A percentile compares a stretch with the other conserved stretches of the same genome.
Conservation (phyloP, 2,329 filamentous ascomycete genomes). For the Talaromyces sp. region DNA sequence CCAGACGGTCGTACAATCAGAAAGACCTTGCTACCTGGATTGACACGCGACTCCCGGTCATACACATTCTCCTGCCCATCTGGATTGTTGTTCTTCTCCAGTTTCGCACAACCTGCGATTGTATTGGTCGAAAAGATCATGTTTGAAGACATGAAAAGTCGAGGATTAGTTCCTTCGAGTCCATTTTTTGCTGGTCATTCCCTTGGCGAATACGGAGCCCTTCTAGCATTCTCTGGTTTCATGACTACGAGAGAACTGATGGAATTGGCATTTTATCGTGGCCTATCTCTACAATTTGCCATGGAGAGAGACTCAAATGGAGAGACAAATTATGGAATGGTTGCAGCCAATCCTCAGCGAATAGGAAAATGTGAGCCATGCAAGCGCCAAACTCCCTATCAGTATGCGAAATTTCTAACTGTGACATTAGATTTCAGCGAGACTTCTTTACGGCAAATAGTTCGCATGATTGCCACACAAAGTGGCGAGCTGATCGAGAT, state of each 20-base stretch:
- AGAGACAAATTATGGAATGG: slow-evolving; percentile 95
- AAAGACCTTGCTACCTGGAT: slow-evolving; percentile 98
- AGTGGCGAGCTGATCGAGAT: slow-evolving; percentile 96
- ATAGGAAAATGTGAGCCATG: slow-evolving; percentile 78
- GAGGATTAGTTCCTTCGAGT: slow-evolving; percentile 90
- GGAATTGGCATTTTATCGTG: slow-evolving; percentile 98
- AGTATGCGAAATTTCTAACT: neutral
- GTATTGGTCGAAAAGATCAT: slow-evolving; percentile 99
- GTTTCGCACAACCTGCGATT: slow-evolving; percentile 95
- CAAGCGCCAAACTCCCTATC: neutral
- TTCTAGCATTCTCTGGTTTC: slow-evolving; percentile 92
- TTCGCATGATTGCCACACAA: slow-evolving; percentile 87
- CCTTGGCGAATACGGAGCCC: slow-evolving; percentile 93
- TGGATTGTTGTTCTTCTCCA: slow-evolving; percentile 89
- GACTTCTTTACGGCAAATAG: slow-evolving; percentile 65
- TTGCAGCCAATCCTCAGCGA: slow-evolving; percentile 94
- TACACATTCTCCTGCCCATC: slow-evolving; percentile 97
- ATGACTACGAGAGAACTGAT: slow-evolving; percentile 98
- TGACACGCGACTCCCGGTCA: slow-evolving; percentile 83
- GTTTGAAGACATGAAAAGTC: slow-evolving; percentile 97
- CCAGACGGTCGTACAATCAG: slow-evolving; percentile 86
- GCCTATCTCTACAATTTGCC: slow-evolving; percentile 97
- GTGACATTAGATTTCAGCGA: neutral
- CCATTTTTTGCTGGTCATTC: slow-evolving; percentile 98
- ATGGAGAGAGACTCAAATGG: slow-evolving; percentile 73